Percentiles rank a stretch among this genome's conserved stretches.
phyloP scores from a whole-genome alignment of 495 filamentous ascomycete genomes.

The Cercophora samala region DNA sequence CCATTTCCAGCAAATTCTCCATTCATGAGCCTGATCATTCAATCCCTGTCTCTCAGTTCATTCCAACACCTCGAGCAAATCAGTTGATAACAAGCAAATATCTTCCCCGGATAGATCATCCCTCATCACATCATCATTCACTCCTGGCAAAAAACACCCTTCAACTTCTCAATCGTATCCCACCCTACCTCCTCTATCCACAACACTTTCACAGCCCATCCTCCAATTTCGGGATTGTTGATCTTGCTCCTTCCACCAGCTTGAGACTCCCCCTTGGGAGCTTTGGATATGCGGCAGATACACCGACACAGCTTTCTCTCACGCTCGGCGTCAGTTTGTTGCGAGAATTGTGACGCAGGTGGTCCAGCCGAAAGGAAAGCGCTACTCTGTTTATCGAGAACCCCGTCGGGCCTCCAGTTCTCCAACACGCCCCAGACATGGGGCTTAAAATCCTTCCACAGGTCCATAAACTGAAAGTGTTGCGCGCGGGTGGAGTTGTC shows the following conservation, averaged over 20 bases:
- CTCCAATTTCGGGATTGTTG: conserved; percentile 9
- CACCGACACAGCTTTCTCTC: conserved; percentile 48
- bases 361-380: conserved; percentile 31
- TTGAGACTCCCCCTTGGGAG: conserved; percentile 26
- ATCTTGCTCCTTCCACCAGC: not conserved
- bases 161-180: conserved; percentile 48
- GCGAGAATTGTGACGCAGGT: not conserved
- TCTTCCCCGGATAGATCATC: not conserved
- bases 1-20: not conserved
- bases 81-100: not conserved
- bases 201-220: conserved; percentile 49
- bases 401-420: conserved; percentile 45
- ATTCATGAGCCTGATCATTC: too few species aligned
- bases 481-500: conserved; percentile 45
- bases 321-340: conserved; percentile 4
- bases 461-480: conserved; percentile 57
- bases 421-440: conserved; percentile 49
- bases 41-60: too few species aligned
- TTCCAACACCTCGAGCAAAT: too few species aligned
- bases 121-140: not conserved
- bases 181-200: conserved; percentile 52
- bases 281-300: conserved; percentile 50
- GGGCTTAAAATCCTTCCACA: conserved; percentile 55
- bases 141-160: conserved; percentile 22
- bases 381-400: conserved; percentile 48